Evolutionary conservation across 2,329 filamentous ascomycete genomes (phyloP).

Genomic region (Camptophora hylomeconis): DNA sequence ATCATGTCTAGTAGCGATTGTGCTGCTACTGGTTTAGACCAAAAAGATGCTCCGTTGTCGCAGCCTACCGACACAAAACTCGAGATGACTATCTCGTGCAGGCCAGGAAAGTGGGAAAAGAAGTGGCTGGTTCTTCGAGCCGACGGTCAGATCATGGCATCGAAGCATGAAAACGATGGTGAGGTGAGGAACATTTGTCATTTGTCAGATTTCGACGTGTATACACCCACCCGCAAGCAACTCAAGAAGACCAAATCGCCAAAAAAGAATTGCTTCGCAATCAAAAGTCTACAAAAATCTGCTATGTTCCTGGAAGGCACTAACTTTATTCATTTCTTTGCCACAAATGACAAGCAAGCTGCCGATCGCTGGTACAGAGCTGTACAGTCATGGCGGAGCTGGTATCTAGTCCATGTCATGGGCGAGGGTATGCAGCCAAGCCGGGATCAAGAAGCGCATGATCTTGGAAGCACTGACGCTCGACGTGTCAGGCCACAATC

Average conservation of each 20-base stretch:
- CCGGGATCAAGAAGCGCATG: slow-evolving; percentile 2
- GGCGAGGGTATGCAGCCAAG: slow-evolving; percentile 36
- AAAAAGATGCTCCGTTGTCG: slow-evolving; percentile 48
- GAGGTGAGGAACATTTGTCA: slow-evolving; percentile 57
- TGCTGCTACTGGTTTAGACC: slow-evolving; percentile 38
- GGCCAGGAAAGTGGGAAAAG: slow-evolving; percentile 79
- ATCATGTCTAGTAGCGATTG: slow-evolving; percentile 43
- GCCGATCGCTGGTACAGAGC: slow-evolving; percentile 58
- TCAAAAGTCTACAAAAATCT: slow-evolving; percentile 86
- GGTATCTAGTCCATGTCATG: slow-evolving; percentile 70
- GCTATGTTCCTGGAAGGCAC: slow-evolving; percentile 68
- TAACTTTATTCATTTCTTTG: slow-evolving; percentile 88
- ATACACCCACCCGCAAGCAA: slow-evolving; percentile 58
- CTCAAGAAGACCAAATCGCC: slow-evolving; percentile 66
- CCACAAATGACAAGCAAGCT: slow-evolving; percentile 55
- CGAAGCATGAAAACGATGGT: slow-evolving; percentile 56
- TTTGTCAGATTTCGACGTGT: slow-evolving; percentile 85
- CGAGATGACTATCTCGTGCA: slow-evolving; percentile 67
- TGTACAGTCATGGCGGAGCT: slow-evolving; percentile 76
- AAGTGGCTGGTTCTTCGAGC: slow-evolving; percentile 59
- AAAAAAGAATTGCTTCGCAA: slow-evolving; percentile 70
- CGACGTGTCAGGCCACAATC: slow-evolving; percentile 18
- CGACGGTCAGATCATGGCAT: slow-evolving; percentile 57
- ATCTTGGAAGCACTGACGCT: slow-evolving; percentile 11
- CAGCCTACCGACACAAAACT: slow-evolving; percentile 55